phyloP scores from a whole-genome alignment of 1,284 basidiomycete species.

The Anthracocystis panici-leucophaei region DNA sequence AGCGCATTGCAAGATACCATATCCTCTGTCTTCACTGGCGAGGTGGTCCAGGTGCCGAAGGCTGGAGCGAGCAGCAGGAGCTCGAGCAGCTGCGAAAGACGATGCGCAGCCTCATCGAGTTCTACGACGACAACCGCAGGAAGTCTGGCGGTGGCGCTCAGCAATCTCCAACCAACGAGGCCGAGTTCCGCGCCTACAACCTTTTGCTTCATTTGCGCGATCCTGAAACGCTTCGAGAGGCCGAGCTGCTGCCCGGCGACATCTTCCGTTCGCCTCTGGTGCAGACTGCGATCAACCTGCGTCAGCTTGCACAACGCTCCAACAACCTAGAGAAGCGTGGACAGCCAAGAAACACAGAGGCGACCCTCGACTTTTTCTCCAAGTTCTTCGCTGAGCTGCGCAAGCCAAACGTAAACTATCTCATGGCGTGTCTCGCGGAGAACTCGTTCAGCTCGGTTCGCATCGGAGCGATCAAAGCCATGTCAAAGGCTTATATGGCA shows the following conservation, averaged over 20 bases:
- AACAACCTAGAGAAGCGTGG: conserved; percentile 74
- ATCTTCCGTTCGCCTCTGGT: conserved; percentile 82
- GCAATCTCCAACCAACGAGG: conserved; percentile 80
- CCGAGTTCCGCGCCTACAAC: conserved; percentile 96
- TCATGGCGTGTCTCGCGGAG: conserved; percentile 74
- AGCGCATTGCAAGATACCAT: conserved; percentile 92
- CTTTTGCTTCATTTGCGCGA: conserved; percentile 90
- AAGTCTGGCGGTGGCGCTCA: conserved; percentile 73
- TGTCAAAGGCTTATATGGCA: conserved; percentile 72
- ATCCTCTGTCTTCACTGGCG: conserved; percentile 83
- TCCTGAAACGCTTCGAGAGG: conserved; percentile 78
- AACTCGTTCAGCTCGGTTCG: conserved; percentile 73
- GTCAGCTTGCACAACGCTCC: conserved; percentile 81
- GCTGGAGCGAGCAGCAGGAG: conserved; percentile 81
- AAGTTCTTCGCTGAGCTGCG: conserved; percentile 73
- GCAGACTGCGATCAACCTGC: conserved; percentile 83
- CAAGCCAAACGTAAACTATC: conserved; percentile 70
- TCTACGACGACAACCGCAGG: conserved; percentile 80
- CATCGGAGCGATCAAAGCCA: conserved; percentile 72
- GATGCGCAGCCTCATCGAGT: conserved; percentile 89
- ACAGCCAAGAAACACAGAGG: conserved; percentile 71
- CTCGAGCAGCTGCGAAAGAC: conserved; percentile 91
- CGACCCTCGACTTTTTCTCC: conserved; percentile 75
- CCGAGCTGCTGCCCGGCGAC: conserved; percentile 79
- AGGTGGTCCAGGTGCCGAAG: conserved; percentile 72